Evolutionary conservation across 176 grass and related monocot genomes (phyloP).

Genomic region (Echinochloa phyllopogon): DNA sequence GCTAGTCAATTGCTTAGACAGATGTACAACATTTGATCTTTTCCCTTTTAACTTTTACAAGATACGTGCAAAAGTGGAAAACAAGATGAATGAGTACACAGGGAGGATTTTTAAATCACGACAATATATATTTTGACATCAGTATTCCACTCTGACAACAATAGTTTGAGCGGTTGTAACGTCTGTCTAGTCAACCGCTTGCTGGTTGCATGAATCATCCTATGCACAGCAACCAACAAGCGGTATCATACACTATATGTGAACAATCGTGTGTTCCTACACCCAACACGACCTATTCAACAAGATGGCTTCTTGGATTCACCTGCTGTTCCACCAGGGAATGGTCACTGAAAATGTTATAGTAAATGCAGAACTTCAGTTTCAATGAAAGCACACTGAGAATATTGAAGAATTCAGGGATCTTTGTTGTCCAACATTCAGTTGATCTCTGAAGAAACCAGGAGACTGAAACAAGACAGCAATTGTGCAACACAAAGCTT

Average conservation of each 20-base stretch:
- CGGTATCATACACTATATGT: not conserved
- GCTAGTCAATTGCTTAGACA: no score
- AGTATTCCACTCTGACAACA: slow-evolving; percentile 17
- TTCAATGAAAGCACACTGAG: not conserved
- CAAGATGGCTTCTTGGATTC: slow-evolving; percentile 24
- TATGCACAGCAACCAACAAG: not conserved
- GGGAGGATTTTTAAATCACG: not conserved
- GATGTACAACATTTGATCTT: no score
- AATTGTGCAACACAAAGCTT: slow-evolving; percentile 23
- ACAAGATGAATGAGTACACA: no score
- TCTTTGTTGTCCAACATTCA: slow-evolving; percentile 34
- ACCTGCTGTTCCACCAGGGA: slow-evolving; percentile 18
- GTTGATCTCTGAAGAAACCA: slow-evolving; percentile 37
- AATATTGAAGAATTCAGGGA: slow-evolving; percentile 30
- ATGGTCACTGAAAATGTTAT: slow-evolving; percentile 21
- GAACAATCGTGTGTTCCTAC: not conserved
- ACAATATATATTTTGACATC: not conserved
- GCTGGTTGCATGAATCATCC: slow-evolving; percentile 7
- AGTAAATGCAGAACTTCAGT: not conserved
- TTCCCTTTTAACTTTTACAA: no score
- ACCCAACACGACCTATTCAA: not conserved
- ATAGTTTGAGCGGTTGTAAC: slow-evolving; percentile 12
- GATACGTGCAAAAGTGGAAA: no score
- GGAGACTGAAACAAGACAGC: slow-evolving; percentile 34
- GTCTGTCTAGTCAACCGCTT: not conserved